Percentiles rank a stretch among this genome's conserved stretches.
These are phyloP conservation scores for Apophysomyces sp. DNA, from an alignment of 371 early-diverging fungal species.

Conservation along the genomic window DNA sequence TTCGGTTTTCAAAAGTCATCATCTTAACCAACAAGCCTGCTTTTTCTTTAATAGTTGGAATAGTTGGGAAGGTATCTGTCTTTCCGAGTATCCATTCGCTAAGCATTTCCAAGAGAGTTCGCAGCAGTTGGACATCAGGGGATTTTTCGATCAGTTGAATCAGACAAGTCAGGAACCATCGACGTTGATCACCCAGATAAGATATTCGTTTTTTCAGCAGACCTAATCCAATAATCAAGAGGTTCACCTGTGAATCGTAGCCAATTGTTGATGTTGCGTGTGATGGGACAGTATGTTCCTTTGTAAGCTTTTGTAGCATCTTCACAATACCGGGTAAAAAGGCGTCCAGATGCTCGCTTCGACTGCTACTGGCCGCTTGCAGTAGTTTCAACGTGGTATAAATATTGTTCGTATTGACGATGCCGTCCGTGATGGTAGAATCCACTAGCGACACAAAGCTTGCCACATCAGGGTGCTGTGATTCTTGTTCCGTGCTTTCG, in stretches of 20 bases:
- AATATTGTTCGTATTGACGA: conserved; percentile 70
- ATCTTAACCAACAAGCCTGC: conserved; percentile 87
- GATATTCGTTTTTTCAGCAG: conserved; percentile 78
- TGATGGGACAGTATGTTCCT: conserved; percentile 64
- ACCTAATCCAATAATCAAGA: conserved; percentile 68
- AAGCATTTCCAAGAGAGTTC: conserved; percentile 78
- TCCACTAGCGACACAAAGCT: conserved; percentile 64
- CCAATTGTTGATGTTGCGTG: conserved; percentile 22
- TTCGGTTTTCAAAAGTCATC: conserved; percentile 77
- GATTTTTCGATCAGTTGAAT: conserved; percentile 83
- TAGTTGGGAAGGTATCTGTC: conserved; percentile 87
- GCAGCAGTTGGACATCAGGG: conserved; percentile 68
- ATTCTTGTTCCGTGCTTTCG: conserved; percentile 32
- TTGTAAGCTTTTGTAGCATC: conserved; percentile 79
- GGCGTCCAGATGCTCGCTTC: conserved; percentile 68
- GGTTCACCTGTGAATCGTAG: conserved; percentile 58
- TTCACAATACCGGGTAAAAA: conserved; percentile 80
- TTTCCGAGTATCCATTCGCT: conserved; percentile 87
- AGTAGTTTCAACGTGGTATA: conserved; percentile 71
- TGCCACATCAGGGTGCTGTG: conserved; percentile 50
- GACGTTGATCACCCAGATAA: conserved; percentile 86
- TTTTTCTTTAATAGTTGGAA: conserved; percentile 96
- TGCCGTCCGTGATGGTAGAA: conserved; percentile 59
- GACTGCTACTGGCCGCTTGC: conserved; percentile 67
- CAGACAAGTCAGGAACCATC: conserved; percentile 80